phyloP scores from a whole-genome alignment of 2,329 filamentous ascomycete species.

The Magnaporthiopsis incrustans region DNA sequence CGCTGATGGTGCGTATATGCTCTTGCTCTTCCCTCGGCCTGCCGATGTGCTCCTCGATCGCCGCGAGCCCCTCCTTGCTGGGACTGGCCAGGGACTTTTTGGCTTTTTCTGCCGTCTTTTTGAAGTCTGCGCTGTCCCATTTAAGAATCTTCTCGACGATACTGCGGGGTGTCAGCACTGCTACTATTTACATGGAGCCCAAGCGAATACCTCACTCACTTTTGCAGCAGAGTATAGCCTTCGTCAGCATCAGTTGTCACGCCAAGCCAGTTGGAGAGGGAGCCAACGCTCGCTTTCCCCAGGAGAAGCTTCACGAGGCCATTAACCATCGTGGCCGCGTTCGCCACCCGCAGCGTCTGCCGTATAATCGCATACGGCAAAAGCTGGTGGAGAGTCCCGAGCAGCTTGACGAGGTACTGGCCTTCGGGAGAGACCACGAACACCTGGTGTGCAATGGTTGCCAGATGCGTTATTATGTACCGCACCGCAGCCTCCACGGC shows the following conservation, averaged over 20 bases:
- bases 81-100: slow-evolving; percentile 53
- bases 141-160: slow-evolving; percentile 66
- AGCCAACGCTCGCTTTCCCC: slow-evolving; percentile 68
- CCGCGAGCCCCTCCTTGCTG: slow-evolving; percentile 51
- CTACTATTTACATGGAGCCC: not conserved
- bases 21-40: slow-evolving; percentile 49
- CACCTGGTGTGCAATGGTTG: slow-evolving; percentile 66
- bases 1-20: slow-evolving; percentile 47
- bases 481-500: slow-evolving; percentile 58
- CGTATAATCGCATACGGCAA: slow-evolving; percentile 64
- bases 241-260: slow-evolving; percentile 63
- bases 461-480: slow-evolving; percentile 60
- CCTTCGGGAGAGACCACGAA: slow-evolving; percentile 69
- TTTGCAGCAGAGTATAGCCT: slow-evolving; percentile 73
- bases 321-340: slow-evolving; percentile 74
- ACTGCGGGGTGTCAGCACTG: slow-evolving; percentile 26
- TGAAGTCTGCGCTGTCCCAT: slow-evolving; percentile 66
- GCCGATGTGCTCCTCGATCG: slow-evolving; percentile 51
- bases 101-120: slow-evolving; percentile 55
- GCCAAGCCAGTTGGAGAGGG: slow-evolving; percentile 72
- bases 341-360: slow-evolving; percentile 67
- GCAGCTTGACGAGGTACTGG: slow-evolving; percentile 61
- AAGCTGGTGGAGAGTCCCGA: slow-evolving; percentile 62
- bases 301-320: slow-evolving; percentile 65
- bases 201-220: slow-evolving; percentile 19